These are phyloP conservation scores for Suaeda aralocaspica DNA, from an alignment of 148 eudicot species.

Conservation along the genomic window DNA sequence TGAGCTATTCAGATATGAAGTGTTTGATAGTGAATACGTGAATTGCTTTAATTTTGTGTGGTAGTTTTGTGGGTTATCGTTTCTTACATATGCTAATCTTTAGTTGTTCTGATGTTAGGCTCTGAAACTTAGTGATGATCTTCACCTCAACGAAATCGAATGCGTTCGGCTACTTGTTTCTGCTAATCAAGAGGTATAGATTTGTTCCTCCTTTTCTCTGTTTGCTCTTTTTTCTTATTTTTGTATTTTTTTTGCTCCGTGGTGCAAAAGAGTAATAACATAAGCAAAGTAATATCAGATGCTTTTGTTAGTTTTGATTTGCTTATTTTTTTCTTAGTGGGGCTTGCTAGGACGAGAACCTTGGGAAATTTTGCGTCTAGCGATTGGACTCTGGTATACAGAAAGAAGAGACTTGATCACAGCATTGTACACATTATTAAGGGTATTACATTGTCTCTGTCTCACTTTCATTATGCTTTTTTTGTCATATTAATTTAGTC, in stretches of 20 bases:
- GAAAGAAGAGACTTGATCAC: slow-evolving; percentile 93
- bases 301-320: slow-evolving; percentile 5
- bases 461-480: neutral
- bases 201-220: neutral
- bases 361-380: slow-evolving; percentile 74
- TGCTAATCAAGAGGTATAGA: slow-evolving; percentile 86
- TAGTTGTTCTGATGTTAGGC: slow-evolving; percentile 38
- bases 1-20: neutral
- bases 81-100: neutral
- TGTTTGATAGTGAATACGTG: neutral
- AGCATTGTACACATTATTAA: slow-evolving; percentile 66
- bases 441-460: slow-evolving; percentile 45
- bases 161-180: slow-evolving; percentile 82
- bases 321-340: slow-evolving; percentile 50
- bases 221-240: neutral
- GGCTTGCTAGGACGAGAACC: slow-evolving; percentile 85
- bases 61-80: neutral
- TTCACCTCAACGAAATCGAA: slow-evolving; percentile 92
- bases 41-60: neutral
- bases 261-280: slow-evolving; percentile 1
- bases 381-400: slow-evolving; percentile 94
- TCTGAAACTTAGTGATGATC: slow-evolving; percentile 90
- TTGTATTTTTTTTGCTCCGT: neutral
- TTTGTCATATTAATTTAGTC: too few species aligned
- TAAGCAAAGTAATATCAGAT: neutral